phyloP scores from a whole-genome alignment of 2,329 filamentous ascomycete species.

The Dactylella cylindrospora region DNA sequence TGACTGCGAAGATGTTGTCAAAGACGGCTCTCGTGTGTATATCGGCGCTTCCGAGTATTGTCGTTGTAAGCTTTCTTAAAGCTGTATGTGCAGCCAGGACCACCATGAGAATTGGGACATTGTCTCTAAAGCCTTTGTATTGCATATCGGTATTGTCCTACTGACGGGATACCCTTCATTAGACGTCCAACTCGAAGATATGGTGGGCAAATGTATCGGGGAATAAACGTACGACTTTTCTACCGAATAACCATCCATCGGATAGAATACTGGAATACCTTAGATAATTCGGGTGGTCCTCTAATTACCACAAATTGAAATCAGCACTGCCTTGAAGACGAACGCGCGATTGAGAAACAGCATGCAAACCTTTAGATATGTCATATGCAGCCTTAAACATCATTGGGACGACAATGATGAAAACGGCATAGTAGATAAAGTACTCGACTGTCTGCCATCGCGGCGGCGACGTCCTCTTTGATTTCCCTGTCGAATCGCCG shows the following conservation, averaged over 20 bases:
- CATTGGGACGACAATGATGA: constrained; percentile 68
- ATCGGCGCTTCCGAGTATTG: constrained; percentile 57
- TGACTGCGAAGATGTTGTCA: constrained; percentile 75
- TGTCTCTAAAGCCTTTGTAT: constrained; percentile 80
- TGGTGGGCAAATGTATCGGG: not conserved
- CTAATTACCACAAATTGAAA: constrained; percentile 55
- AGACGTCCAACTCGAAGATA: not conserved
- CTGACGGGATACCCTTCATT: constrained; percentile 41
- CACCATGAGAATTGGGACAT: constrained; percentile 75
- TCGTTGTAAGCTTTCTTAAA: constrained; percentile 54
- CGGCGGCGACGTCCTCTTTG: constrained; percentile 55
- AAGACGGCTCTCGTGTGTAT: constrained; percentile 68
- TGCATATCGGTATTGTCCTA: constrained; percentile 88
- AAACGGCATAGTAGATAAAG: constrained; percentile 72
- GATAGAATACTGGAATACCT: constrained; percentile 72
- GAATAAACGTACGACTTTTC: constrained; percentile 70
- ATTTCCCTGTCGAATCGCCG: constrained; percentile 13
- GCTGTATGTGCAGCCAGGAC: constrained; percentile 58
- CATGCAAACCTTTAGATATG: constrained; percentile 85
- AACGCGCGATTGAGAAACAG: too few relatives aligned
- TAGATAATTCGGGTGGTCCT: constrained; percentile 75
- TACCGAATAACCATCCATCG: constrained; percentile 86
- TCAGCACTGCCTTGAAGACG: too few relatives aligned
- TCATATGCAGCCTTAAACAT: constrained; percentile 92
- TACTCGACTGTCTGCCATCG: constrained; percentile 89